Conservation (phyloP, 768 basidiomycete species). For the Termitomyces sp. region DNA sequence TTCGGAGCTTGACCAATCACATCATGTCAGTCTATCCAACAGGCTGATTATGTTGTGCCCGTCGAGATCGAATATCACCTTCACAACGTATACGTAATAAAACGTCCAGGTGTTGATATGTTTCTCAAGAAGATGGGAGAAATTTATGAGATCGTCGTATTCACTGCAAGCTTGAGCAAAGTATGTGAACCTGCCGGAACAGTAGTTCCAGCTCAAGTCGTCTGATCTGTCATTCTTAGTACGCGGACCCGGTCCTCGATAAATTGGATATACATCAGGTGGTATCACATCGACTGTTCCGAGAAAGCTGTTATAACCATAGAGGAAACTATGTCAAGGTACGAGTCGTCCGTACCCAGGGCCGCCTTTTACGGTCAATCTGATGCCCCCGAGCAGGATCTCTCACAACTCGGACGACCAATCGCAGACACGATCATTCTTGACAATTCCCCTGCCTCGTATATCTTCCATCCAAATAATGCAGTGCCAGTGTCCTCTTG, state of each 20-base stretch:
- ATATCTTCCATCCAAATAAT: constrained; percentile 99
- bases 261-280: constrained; percentile 92
- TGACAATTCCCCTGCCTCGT: constrained; percentile 98
- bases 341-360: not conserved
- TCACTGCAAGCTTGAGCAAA: constrained; percentile 97
- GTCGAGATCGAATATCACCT: constrained; percentile 98
- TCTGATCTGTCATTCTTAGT: constrained; percentile 43
- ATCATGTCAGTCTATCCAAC: constrained; percentile 71
- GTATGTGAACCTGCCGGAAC: constrained; percentile 36
- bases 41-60: constrained; percentile 97
- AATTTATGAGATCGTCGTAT: constrained; percentile 96
- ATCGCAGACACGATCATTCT: constrained; percentile 95
- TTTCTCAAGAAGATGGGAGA: constrained; percentile 99
- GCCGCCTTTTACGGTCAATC: not conserved
- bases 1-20: constrained; percentile 8
- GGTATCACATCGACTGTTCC: constrained; percentile 90
- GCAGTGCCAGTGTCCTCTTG: constrained; percentile 98
- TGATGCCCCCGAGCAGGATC: constrained; percentile 54
- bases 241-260: constrained; percentile 97
- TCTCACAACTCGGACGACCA: constrained; percentile 94
- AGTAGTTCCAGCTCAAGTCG: constrained; percentile 1
- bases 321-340: constrained; percentile 99
- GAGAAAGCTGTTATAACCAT: constrained; percentile 99
- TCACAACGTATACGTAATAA: constrained; percentile 99
- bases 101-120: constrained; percentile 95